phyloP scores from a whole-genome alignment of 441 rosid species.

The Geranium incanum region DNA sequence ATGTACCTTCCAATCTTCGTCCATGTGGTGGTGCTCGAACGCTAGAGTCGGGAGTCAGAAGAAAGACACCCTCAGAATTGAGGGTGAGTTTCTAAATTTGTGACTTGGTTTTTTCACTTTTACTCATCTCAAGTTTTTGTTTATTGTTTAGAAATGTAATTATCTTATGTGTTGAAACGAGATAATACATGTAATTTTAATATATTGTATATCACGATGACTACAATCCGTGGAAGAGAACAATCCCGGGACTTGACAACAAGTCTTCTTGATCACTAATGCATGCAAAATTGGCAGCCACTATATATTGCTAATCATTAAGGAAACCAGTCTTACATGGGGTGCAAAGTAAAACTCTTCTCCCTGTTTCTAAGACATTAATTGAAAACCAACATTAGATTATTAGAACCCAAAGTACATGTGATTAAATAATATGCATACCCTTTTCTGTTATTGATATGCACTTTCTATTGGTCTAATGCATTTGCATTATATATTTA shows the following conservation, averaged over 20 bases:
- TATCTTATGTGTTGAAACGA: neutral
- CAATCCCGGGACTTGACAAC: too few species aligned
- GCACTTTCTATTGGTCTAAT: too few species aligned
- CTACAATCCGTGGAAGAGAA: neutral
- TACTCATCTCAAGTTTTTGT: neutral
- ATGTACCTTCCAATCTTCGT: slow-evolving; percentile 34
- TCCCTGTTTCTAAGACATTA: neutral
- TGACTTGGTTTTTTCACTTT: neutral
- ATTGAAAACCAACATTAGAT: neutral
- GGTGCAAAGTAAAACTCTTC: neutral
- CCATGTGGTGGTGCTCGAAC: slow-evolving; percentile 31
- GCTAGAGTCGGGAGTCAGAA: slow-evolving; percentile 35
- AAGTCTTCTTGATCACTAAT: neutral
- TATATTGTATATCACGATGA: neutral
- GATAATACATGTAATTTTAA: neutral
- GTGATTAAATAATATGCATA: too few species aligned
- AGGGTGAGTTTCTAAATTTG: slow-evolving; percentile 37
- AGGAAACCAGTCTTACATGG: neutral
- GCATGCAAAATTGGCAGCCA: neutral
- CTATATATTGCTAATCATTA: neutral
- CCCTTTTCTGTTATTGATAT: too few species aligned
- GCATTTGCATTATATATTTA: neutral
- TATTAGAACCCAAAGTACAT: neutral
- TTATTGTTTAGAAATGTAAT: neutral
- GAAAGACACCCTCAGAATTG: slow-evolving; percentile 70